Evolutionary conservation across 83 land plant genomes (phyloP).

Genomic region (Diphasiastrum complanatum): DNA sequence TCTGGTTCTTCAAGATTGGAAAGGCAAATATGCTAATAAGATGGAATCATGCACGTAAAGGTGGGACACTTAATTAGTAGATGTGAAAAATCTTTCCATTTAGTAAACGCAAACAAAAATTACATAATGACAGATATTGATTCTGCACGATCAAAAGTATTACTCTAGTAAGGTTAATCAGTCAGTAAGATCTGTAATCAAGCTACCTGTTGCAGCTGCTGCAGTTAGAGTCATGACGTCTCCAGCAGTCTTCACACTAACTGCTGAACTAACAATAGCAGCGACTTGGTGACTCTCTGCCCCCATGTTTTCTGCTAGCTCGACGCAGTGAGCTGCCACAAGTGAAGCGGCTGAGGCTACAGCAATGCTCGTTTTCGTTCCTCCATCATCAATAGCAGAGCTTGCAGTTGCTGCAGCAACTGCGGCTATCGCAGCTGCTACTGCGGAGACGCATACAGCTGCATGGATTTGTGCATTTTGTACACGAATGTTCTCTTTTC

Average conservation of each 20-base stretch:
- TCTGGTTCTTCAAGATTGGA: too few relatives aligned
- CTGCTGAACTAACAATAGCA: constrained; percentile 79
- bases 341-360: constrained; percentile 94
- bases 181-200: constrained; percentile 9
- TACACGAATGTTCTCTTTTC: constrained; percentile 73
- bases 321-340: constrained; percentile 96
- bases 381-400: constrained; percentile 25
- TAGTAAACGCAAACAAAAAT: too few relatives aligned
- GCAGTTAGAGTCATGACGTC: constrained; percentile 95
- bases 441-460: constrained; percentile 86
- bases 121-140: not conserved
- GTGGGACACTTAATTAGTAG: too few relatives aligned
- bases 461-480: constrained; percentile 98
- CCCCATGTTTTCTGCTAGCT: constrained; percentile 88
- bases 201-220: constrained; percentile 83
- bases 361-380: constrained; percentile 68
- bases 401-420: constrained; percentile 82
- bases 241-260: constrained; percentile 84
- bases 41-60: too few relatives aligned
- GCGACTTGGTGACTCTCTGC: constrained; percentile 85
- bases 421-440: constrained; percentile 93
- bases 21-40: too few relatives aligned
- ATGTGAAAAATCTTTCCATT: too few relatives aligned
- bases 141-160: not conserved
- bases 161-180: not conserved